Evolutionary conservation across 179 eudicot genomes (phyloP).

Genomic region (Beta corolliflora): DNA sequence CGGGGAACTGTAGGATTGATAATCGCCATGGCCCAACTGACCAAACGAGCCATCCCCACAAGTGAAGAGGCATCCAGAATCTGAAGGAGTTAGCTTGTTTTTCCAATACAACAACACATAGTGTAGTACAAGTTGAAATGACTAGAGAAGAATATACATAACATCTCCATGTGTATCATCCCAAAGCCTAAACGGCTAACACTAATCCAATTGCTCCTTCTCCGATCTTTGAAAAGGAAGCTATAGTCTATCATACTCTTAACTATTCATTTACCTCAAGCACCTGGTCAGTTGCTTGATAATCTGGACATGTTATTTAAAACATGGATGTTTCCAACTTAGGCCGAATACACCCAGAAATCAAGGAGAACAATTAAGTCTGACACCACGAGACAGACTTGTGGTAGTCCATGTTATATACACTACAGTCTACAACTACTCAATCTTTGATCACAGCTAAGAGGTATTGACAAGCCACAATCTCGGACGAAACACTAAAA

Average conservation of each 20-base stretch:
- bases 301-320: neutral
- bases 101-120: neutral
- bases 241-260: neutral
- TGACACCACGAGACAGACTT: neutral
- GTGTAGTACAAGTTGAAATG: neutral
- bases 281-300: neutral
- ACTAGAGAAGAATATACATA: neutral
- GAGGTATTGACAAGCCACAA: neutral
- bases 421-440: neutral
- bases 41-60: constrained; percentile 99
- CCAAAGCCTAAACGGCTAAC: neutral
- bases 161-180: neutral
- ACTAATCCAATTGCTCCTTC: neutral
- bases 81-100: constrained; percentile 40
- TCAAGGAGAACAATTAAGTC: neutral
- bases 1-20: constrained; percentile 50
- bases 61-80: constrained; percentile 69
- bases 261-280: neutral
- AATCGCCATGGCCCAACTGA: constrained; percentile 91
- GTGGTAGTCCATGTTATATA: neutral
- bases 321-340: neutral
- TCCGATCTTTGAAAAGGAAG: neutral
- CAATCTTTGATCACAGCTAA: neutral
- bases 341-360: neutral
- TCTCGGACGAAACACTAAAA: neutral